Evolutionary conservation across 305 asterid genomes (phyloP).

Genomic region (Fraxinus latifolia): DNA sequence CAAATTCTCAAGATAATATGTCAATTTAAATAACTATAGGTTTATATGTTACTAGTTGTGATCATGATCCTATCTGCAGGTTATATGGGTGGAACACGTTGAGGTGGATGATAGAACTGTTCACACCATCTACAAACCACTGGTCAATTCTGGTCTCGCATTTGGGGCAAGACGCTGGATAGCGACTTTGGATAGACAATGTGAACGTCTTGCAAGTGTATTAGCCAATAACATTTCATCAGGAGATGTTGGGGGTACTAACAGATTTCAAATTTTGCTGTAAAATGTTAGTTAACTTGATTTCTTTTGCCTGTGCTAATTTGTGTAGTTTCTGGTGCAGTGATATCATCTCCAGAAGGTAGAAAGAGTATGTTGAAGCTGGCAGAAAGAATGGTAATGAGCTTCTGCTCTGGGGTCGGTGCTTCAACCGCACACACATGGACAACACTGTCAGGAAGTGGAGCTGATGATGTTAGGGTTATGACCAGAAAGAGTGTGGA

Average conservation of each 20-base stretch:
- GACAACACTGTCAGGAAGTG: constrained; percentile 86
- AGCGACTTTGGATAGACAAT: constrained; percentile 75
- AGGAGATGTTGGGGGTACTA: constrained; percentile 77
- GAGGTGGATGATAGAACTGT: constrained; percentile 88
- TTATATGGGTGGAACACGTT: constrained; percentile 85
- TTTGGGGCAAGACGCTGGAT: constrained; percentile 96
- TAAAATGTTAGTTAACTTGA: background rate
- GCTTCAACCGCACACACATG: constrained; percentile 95
- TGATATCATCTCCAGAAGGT: constrained; percentile 78
- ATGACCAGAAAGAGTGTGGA: constrained; percentile 94
- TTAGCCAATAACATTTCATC: constrained; percentile 76
- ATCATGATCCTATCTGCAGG: constrained; percentile 33
- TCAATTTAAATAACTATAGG: background rate
- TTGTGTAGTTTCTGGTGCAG: constrained; percentile 28
- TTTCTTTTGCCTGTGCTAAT: background rate
- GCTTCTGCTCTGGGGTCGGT: constrained; percentile 92
- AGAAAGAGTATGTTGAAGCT: constrained; percentile 85
- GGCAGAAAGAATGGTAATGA: constrained; percentile 94
- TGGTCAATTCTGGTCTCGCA: constrained; percentile 78
- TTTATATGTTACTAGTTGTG: background rate
- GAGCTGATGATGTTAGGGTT: constrained; percentile 87
- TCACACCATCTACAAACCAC: constrained; percentile 66
- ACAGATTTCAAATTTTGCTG: background rate
- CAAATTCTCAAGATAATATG: background rate
- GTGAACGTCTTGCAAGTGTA: constrained; percentile 87